Conservation (phyloP, 176 grass and related monocot genomes). For the Paspalum notatum region DNA sequence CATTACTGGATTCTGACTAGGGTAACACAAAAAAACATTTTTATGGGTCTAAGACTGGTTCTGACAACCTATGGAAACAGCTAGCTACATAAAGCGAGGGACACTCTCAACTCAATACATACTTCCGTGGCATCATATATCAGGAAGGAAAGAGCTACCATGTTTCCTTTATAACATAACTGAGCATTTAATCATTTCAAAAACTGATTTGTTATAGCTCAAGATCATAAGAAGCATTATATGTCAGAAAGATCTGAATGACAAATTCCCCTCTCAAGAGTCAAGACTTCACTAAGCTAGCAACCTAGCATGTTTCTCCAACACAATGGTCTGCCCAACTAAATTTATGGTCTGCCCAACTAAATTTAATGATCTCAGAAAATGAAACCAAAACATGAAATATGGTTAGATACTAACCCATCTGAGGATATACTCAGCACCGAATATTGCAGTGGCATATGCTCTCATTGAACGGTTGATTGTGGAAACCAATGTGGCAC, state of each 20-base stretch:
- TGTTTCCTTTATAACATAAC: neutral
- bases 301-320: conserved; percentile 29
- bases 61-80: conserved; percentile 13
- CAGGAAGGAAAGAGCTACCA: conserved; percentile 7
- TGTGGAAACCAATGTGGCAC: conserved; percentile 82
- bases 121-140: neutral
- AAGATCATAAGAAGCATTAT: conserved; percentile 1
- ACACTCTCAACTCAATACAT: neutral
- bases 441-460: conserved; percentile 86
- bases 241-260: neutral
- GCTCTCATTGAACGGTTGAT: conserved; percentile 95
- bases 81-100: neutral
- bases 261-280: neutral
- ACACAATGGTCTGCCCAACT: conserved; percentile 10
- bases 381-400: conserved; percentile 22
- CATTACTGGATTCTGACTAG: neutral
- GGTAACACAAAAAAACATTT: neutral
- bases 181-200: neutral
- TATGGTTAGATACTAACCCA: conserved; percentile 59
- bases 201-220: neutral
- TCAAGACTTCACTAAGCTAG: neutral
- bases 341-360: conserved; percentile 24
- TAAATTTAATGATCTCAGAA: conserved; percentile 19
- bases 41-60: neutral
- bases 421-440: conserved; percentile 88